Evolutionary conservation across 495 filamentous ascomycete species (phyloP), one percentile per base, ranked within the genome.

Genomic region (Durotheca rogersii): DNA sequence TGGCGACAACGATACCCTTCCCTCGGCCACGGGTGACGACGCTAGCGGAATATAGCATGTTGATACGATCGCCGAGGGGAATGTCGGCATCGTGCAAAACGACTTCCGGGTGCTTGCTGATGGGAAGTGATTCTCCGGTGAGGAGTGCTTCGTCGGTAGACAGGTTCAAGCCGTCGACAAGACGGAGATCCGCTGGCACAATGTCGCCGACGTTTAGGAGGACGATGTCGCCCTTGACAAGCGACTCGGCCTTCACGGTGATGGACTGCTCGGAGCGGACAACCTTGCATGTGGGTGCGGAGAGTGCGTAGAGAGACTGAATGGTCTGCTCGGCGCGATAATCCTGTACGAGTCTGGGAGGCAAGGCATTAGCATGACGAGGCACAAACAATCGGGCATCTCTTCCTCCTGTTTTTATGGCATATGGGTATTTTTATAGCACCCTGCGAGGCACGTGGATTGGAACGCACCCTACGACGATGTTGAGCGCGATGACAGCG

Each of bases 91-190:
- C 65, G 17, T 38, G 18, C 15, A 77, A 67, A 7, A 70, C 53
- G 6, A 58, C 47, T 16, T 61, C 65, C 1, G 73, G 67, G 19
- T 66, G 66, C 59, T 90, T 89, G 14, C 71, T 65, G n/a, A 86
- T 81, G 14, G 85, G 84, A n/a, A 88, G 65, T 27, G 83, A 86
- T 59, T 90, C 86, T n/a, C 86, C 86, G 6, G 86, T 90, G 7
- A 90, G 72, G 7, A 88, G 71, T 20, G 86, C 83, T 61, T 89
- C 85, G 54, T 88, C 86, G 16, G 83, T 81, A 62, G 86, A 83
- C 47, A 88, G 79, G 51, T 89, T 89, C 58, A 87, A 75, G 1
- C 81, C 80, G 40, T 88, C 81, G 31, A 86, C 71, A 30, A 88
- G 69, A 61, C 81, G 72, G 46, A 83, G 58, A 65, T 89, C 86